These are phyloP conservation scores for Populus euphratica DNA, from an alignment of 345 rosid genomes.

Conservation along the genomic window DNA sequence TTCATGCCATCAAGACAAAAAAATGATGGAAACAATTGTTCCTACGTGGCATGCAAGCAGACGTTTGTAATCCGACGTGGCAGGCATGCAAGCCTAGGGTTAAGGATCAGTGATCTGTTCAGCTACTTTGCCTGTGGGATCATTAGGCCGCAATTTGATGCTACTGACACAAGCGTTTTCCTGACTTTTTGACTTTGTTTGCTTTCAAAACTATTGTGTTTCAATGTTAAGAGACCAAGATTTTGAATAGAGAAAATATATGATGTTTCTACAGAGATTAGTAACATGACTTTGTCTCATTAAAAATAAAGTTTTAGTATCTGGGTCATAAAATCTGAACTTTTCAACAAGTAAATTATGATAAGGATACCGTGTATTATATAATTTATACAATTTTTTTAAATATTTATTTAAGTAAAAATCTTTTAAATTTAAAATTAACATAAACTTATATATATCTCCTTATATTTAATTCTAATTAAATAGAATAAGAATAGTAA, in stretches of 20 bases:
- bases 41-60: conserved; percentile 6
- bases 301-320: too few relatives aligned
- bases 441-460: accelerated
- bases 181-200: background rate
- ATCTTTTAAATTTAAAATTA: too few relatives aligned
- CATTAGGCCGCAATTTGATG: background rate
- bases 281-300: too few relatives aligned
- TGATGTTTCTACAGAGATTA: too few relatives aligned
- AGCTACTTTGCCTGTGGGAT: background rate
- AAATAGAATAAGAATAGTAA: accelerated
- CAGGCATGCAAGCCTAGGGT: background rate
- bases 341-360: too few relatives aligned
- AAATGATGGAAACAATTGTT: background rate
- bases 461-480: too few relatives aligned
- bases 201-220: too few relatives aligned
- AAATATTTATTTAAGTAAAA: accelerated
- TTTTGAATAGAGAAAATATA: too few relatives aligned
- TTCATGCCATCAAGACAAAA: background rate
- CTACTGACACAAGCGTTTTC: background rate
- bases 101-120: background rate
- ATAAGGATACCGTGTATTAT: too few relatives aligned
- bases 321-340: too few relatives aligned
- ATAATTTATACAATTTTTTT: too few relatives aligned
- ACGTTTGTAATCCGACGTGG: background rate
- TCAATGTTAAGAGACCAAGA: too few relatives aligned